phyloP scores from a whole-genome alignment of 495 filamentous ascomycete species.

The Xeromyces bisporus region DNA sequence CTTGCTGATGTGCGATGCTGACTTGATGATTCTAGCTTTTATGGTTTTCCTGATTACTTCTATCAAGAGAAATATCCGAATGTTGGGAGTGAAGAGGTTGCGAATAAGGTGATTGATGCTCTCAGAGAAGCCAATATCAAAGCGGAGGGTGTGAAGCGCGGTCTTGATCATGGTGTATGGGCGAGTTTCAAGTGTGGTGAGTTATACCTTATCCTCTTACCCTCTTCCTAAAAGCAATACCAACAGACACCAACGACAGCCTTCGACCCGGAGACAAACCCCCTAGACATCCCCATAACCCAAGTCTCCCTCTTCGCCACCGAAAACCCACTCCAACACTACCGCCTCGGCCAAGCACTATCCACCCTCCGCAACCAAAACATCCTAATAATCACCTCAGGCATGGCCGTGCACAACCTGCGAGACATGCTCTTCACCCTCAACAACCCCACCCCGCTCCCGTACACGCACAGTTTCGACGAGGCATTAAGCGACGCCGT shows the following conservation, averaged over 20 bases:
- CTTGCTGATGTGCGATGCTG: background rate
- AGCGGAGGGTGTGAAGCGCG: conserved; percentile 44
- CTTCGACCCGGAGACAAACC: conserved; percentile 57
- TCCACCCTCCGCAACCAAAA: conserved; percentile 50
- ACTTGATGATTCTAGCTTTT: conserved; percentile 35
- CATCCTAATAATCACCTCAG: conserved; percentile 57
- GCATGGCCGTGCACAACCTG: conserved; percentile 82
- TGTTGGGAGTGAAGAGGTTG: conserved; percentile 47
- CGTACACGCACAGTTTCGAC: conserved; percentile 63
- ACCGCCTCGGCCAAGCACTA: conserved; percentile 53
- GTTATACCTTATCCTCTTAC: conserved; percentile 11
- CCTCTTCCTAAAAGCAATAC: no score
- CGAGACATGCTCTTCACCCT: conserved; percentile 39
- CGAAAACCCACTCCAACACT: conserved; percentile 55
- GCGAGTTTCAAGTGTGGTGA: conserved; percentile 48
- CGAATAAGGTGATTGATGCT: conserved; percentile 43
- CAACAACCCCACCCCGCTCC: conserved; percentile 31
- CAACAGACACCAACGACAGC: no score
- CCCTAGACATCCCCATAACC: conserved; percentile 59
- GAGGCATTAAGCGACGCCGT: conserved; percentile 59
- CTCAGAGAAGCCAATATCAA: conserved; percentile 45
- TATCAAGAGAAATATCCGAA: conserved; percentile 51
- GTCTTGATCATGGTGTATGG: conserved; percentile 73
- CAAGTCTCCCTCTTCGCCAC: conserved; percentile 60
- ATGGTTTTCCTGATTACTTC: conserved; percentile 54